Conservation (phyloP, 352 stramenopile species). For the Pythium myriotylum region DNA sequence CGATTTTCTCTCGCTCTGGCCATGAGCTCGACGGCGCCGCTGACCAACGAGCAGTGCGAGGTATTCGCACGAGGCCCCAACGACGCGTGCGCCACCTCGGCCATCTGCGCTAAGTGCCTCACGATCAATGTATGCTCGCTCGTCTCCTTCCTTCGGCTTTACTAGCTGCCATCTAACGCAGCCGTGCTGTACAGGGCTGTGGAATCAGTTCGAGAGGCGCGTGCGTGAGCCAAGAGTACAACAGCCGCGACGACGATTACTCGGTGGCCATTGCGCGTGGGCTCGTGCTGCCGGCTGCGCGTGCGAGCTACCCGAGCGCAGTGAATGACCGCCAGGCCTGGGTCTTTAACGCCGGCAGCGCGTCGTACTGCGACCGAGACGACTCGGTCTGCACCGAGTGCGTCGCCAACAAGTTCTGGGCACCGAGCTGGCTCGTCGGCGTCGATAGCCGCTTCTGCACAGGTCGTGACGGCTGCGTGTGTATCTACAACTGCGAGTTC, state of each 20-base stretch:
- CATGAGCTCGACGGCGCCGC: no score
- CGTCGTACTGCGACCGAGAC: background rate
- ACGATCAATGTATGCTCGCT: no score
- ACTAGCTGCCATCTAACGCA: no score
- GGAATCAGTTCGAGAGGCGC: no score
- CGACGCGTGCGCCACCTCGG: no score
- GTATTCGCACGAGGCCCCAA: no score
- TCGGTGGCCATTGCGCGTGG: background rate
- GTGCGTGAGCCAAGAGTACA: no score
- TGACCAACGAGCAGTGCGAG: no score
- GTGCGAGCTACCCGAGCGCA: background rate
- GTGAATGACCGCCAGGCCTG: background rate
- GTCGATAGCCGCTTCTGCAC: conserved; percentile 8
- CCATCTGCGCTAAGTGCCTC: no score
- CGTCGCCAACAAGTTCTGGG: background rate
- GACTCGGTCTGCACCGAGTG: conserved; percentile 1
- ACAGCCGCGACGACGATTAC: background rate
- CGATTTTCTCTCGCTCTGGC: no score
- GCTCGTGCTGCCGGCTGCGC: background rate
- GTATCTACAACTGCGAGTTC: conserved; percentile 3
- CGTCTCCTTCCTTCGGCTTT: no score
- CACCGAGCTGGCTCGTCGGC: background rate
- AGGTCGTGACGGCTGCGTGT: background rate
- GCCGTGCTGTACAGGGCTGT: no score
- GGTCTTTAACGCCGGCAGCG: background rate